Evolutionary conservation across 345 rosid species (phyloP).

Genomic region (Pugionium dolabratum): DNA sequence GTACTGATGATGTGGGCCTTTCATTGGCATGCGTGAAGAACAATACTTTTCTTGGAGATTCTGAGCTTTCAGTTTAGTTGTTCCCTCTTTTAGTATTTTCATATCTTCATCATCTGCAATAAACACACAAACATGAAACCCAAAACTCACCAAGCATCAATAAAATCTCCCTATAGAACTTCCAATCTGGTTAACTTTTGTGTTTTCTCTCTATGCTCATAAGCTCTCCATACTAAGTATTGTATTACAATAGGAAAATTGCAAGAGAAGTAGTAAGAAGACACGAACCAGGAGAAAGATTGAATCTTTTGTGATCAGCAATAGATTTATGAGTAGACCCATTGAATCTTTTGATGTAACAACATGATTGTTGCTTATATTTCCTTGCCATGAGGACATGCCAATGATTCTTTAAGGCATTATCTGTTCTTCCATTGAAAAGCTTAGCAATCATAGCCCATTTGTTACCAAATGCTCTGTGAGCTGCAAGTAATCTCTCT

Average conservation of each 20-base stretch:
- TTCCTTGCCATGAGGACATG: constrained; percentile 60
- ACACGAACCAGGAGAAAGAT: constrained; percentile 35
- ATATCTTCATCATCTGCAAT: constrained; percentile 38
- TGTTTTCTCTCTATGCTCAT: not conserved
- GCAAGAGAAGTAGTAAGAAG: not conserved
- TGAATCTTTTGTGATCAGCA: constrained; percentile 1
- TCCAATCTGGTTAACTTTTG: not conserved
- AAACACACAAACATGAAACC: constrained; percentile 19
- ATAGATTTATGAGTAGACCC: constrained; percentile 24
- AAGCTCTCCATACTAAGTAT: not conserved
- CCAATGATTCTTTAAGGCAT: constrained; percentile 67
- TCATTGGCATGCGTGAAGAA: constrained; percentile 31
- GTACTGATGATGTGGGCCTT: constrained; percentile 38
- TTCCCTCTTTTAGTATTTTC: constrained; percentile 37
- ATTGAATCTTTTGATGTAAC: constrained; percentile 35
- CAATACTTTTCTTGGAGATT: constrained; percentile 18
- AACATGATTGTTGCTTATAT: constrained; percentile 41
- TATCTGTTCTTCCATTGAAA: constrained; percentile 61
- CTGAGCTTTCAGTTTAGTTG: constrained; percentile 27
- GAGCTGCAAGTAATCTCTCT: constrained; percentile 56
- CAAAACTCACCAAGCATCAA: constrained; percentile 5
- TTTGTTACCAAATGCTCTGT: constrained; percentile 58
- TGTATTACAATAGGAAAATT: too few relatives aligned
- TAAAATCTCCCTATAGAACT: constrained; percentile 20
- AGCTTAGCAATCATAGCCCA: constrained; percentile 65